Conservation (phyloP, 768 basidiomycete species). For the Rhodocollybia butyracea region DNA sequence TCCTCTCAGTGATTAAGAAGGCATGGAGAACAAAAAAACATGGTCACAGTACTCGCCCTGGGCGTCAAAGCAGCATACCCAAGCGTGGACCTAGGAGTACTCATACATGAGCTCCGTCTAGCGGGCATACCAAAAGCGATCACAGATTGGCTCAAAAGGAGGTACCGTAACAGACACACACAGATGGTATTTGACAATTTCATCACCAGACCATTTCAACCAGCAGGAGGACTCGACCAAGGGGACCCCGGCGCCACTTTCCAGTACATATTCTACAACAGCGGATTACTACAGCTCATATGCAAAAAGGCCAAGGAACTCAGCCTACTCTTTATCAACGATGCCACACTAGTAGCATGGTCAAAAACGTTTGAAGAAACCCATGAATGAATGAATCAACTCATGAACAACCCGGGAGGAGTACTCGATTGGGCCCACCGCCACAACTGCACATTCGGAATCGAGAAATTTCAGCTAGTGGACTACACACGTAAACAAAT, state of each 20-base stretch:
- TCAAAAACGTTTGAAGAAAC: slow-evolving; percentile 9
- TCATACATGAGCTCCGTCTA: slow-evolving; percentile 21
- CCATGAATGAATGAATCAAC: slow-evolving; percentile 1
- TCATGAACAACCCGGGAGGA: slow-evolving; percentile 11
- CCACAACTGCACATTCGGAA: neutral
- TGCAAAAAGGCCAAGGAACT: slow-evolving; percentile 2
- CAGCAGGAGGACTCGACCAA: slow-evolving; percentile 21
- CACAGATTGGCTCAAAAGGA: slow-evolving; percentile 11
- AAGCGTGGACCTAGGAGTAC: slow-evolving; percentile 13
- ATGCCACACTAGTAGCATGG: slow-evolving; percentile 8
- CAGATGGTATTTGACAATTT: slow-evolving; percentile 25
- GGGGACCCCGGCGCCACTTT: slow-evolving; percentile 23
- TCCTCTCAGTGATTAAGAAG: slow-evolving; percentile 17
- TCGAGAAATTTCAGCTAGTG: neutral
- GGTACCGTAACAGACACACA: slow-evolving; percentile 17
- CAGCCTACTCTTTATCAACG: slow-evolving; percentile 16
- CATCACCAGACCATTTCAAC: slow-evolving; percentile 14
- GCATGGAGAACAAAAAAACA: slow-evolving; percentile 19
- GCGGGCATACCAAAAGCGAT: slow-evolving; percentile 18
- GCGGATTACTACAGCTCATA: slow-evolving; percentile 16
- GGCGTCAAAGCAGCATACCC: slow-evolving; percentile 28
- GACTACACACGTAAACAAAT: neutral
- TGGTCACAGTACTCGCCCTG: slow-evolving; percentile 22
- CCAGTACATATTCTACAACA: slow-evolving; percentile 22
- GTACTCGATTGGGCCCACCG: neutral